phyloP scores from a whole-genome alignment of 371 early-diverging fungal species.

The Mortierella sp. region DNA sequence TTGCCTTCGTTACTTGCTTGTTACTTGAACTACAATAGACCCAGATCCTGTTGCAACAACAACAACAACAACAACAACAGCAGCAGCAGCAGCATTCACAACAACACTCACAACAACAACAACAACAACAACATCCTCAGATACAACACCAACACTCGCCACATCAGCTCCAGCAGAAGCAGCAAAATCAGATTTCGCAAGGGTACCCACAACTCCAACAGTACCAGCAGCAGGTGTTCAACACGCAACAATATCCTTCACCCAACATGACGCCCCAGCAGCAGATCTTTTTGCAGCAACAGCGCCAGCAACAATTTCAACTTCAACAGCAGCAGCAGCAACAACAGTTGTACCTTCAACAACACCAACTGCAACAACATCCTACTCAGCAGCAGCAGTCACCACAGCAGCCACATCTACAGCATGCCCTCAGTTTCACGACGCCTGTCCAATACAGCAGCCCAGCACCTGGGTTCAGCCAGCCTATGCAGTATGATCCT shows the following conservation, averaged over 20 bases:
- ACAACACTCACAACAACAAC: constrained; percentile 45
- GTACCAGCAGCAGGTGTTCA: constrained; percentile 33
- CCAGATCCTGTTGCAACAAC: constrained; percentile 56
- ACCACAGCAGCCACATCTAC: constrained; percentile 37
- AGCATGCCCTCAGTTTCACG: constrained; percentile 29
- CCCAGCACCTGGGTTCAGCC: constrained; percentile 36
- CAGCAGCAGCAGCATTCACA: constrained; percentile 58
- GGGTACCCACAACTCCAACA: constrained; percentile 53
- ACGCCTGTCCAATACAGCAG: constrained; percentile 41
- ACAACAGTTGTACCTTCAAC: constrained; percentile 28
- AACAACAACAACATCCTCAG: constrained; percentile 37
- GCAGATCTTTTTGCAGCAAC: constrained; percentile 38
- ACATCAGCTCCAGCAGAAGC: constrained; percentile 26
- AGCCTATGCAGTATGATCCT: constrained; percentile 39
- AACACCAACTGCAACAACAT: constrained; percentile 28
- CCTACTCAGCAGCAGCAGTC: constrained; percentile 36
- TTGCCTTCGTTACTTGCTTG: constrained; percentile 18
- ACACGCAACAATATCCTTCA: constrained; percentile 37
- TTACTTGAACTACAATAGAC: constrained; percentile 11
- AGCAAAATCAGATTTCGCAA: constrained; percentile 51
- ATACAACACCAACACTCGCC: constrained; percentile 13
- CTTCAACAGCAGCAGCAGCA: constrained; percentile 42
- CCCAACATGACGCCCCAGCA: constrained; percentile 42
- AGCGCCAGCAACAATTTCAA: constrained; percentile 50
- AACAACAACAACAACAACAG: constrained; percentile 55